Conservation (phyloP, 768 basidiomycete genomes). For the Termitomyces sp. region DNA sequence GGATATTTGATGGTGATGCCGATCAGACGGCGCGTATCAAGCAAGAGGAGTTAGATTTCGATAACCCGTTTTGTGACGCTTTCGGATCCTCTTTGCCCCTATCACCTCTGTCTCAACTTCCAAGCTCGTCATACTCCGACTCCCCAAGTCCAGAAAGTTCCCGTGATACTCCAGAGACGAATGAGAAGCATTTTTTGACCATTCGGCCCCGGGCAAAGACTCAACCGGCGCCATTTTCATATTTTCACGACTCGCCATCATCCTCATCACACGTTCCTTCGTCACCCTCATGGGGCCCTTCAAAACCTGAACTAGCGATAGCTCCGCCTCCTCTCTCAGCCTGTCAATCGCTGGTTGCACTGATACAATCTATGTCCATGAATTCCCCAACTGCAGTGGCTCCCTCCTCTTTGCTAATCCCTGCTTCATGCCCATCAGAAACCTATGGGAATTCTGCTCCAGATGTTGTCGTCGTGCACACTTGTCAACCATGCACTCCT, state of each 20-base stretch:
- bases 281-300: conserved; percentile 15
- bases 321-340: conserved; percentile 14
- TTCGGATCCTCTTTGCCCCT: conserved; percentile 24
- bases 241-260: conserved; percentile 12
- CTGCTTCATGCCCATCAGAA: conserved; percentile 28
- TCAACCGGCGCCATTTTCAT: conserved; percentile 22
- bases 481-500: conserved; percentile 58
- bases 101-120: conserved; percentile 23
- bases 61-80: conserved; percentile 24
- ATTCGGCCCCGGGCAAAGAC: conserved; percentile 37
- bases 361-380: conserved; percentile 38
- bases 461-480: conserved; percentile 52
- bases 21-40: conserved; percentile 31
- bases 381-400: conserved; percentile 27
- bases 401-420: conserved; percentile 25
- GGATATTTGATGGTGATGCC: conserved; percentile 25
- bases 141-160: conserved; percentile 16
- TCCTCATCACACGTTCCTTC: conserved; percentile 8
- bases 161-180: conserved; percentile 8
- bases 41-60: conserved; percentile 43
- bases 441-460: conserved; percentile 27
- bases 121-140: conserved; percentile 22
- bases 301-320: conserved; percentile 18
- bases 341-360: conserved; percentile 29
- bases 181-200: conserved; percentile 18